A percentile compares a stretch with the other conserved stretches of the same genome.
Conservation (phyloP, 306 rosid species). For the Cucumis sativus region DNA sequence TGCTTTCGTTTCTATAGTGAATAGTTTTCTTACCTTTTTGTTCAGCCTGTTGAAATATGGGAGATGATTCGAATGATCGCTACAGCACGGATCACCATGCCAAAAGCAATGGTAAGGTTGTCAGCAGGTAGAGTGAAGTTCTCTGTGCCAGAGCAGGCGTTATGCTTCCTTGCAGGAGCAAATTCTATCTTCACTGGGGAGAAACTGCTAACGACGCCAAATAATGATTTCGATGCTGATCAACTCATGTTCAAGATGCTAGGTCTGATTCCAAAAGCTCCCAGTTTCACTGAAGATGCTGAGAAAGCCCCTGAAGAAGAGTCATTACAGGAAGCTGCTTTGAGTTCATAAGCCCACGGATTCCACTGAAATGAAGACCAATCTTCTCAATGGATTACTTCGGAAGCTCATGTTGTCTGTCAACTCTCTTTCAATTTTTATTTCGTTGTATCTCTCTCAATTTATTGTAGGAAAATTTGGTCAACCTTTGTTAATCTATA, state of each 20-base stretch:
- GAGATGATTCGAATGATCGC: constrained; percentile 98
- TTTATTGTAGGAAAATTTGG: background rate
- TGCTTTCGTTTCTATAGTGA: background rate
- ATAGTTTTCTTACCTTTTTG: background rate
- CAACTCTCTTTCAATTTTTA: background rate
- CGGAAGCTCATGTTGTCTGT: background rate
- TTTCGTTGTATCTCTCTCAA: background rate
- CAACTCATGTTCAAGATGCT: constrained; percentile 51
- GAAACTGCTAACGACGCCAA: constrained; percentile 84
- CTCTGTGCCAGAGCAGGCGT: constrained; percentile 90
- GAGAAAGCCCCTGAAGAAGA: constrained; percentile 10
- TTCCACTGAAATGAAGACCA: background rate
- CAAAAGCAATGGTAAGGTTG: constrained; percentile 87
- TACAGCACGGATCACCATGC: constrained; percentile 83
- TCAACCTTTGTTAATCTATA: background rate
- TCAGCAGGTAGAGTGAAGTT: constrained; percentile 93
- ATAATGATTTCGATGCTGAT: constrained; percentile 89
- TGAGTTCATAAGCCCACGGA: constrained; percentile 4
- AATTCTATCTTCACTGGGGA: constrained; percentile 96
- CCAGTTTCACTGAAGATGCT: constrained; percentile 18
- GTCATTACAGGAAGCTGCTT: constrained; percentile 26
- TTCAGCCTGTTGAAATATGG: constrained; percentile 97
- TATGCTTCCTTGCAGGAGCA: constrained; percentile 93
- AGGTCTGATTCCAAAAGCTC: constrained; percentile 37
- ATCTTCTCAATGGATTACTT: background rate